Percentiles rank a stretch among this genome's conserved stretches.
Conservation (phyloP, 2,329 filamentous ascomycete genomes). For the Xylariaceae sp. region DNA sequence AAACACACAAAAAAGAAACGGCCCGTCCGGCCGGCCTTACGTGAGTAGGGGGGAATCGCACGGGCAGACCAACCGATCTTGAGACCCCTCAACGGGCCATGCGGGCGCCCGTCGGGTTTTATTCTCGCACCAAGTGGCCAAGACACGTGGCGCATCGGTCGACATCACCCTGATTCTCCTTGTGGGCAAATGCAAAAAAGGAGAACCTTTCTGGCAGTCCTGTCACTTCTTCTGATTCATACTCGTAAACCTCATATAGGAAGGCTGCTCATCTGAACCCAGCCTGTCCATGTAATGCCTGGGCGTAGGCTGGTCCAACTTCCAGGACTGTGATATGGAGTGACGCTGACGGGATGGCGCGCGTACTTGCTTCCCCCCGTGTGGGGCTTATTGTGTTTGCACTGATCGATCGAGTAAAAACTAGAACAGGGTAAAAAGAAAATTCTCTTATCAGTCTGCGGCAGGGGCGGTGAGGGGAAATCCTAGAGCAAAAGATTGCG, state of each 20-base stretch:
- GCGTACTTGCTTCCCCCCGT: constrained; percentile 8
- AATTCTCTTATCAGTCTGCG: not conserved
- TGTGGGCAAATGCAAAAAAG: not conserved
- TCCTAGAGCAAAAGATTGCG: not conserved
- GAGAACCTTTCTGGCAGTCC: not conserved
- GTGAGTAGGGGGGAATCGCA: not conserved
- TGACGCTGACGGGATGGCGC: constrained; percentile 15
- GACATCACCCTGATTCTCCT: not conserved
- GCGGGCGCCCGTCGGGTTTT: constrained; percentile 8
- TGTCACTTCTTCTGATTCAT: constrained; percentile 1
- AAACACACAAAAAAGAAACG: not conserved
- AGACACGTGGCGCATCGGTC: constrained; percentile 13
- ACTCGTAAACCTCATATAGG: not conserved
- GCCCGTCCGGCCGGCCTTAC: not conserved
- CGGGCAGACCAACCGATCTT: constrained; percentile 8
- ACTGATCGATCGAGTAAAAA: not conserved
- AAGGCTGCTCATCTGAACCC: not conserved
- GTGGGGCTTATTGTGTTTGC: constrained; percentile 16
- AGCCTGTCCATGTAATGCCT: not conserved
- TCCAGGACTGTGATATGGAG: constrained; percentile 4
- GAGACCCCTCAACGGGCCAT: constrained; percentile 1
- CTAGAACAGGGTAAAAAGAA: not conserved
- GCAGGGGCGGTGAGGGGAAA: not conserved
- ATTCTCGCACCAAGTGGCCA: not conserved
- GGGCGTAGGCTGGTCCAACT: not conserved